phyloP scores from a whole-genome alignment of 495 filamentous ascomycete genomes.

The Neurospora discreta region DNA sequence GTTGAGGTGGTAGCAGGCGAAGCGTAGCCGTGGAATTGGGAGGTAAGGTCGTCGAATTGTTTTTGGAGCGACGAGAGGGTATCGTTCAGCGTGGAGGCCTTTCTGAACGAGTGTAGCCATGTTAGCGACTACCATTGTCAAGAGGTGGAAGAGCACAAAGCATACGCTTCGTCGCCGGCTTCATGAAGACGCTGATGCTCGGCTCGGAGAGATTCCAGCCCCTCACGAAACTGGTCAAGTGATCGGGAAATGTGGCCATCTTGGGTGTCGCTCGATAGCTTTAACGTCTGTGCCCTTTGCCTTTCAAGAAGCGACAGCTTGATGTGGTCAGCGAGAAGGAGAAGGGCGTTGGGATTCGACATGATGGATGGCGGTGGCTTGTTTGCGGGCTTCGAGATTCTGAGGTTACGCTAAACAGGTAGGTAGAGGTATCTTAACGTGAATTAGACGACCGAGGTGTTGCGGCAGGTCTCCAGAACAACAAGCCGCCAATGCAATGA shows the following conservation, averaged over 20 bases:
- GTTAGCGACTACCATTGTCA: neutral
- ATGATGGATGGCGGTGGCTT: constrained; percentile 16
- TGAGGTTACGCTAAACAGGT: neutral
- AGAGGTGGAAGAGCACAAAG: neutral
- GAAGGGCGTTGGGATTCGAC: constrained; percentile 53
- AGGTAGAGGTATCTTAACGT: neutral
- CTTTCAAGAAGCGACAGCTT: constrained; percentile 75
- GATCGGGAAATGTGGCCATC: constrained; percentile 85
- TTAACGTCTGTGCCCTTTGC: constrained; percentile 78
- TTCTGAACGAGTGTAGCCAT: constrained; percentile 19
- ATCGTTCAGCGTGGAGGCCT: constrained; percentile 31
- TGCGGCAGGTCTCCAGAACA: neutral
- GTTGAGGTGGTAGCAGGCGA: constrained; percentile 36
- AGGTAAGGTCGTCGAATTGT: constrained; percentile 47
- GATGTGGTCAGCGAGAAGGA: constrained; percentile 67
- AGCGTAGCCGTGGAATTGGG: constrained; percentile 51
- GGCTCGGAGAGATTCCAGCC: constrained; percentile 62
- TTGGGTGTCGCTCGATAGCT: constrained; percentile 66
- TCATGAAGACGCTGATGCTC: constrained; percentile 53
- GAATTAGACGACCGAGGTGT: neutral
- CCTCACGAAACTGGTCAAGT: constrained; percentile 73
- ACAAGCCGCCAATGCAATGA: neutral
- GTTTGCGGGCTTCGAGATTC: neutral
- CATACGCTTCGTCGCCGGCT: constrained; percentile 46
- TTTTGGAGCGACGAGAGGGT: constrained; percentile 41